Conservation (phyloP, 129 eudicot genomes). For the Escallonia rubra region DNA sequence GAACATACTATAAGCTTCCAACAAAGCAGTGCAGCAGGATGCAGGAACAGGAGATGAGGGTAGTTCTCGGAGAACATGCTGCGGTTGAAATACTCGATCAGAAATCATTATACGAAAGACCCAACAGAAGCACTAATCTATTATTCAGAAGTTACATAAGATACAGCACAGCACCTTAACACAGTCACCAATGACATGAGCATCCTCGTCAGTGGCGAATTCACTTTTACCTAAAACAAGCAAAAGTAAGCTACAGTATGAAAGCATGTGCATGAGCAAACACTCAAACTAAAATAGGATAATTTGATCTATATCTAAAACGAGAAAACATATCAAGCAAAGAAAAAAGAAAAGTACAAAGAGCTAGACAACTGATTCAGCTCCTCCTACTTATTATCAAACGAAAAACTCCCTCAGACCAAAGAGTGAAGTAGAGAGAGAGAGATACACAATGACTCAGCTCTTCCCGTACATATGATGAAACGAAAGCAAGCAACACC, state of each 20-base stretch:
- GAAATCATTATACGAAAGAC: not conserved
- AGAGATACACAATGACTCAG: no score
- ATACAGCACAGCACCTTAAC: slow-evolving; percentile 54
- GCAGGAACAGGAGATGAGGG: slow-evolving; percentile 99
- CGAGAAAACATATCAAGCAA: not conserved
- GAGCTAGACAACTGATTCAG: not conserved
- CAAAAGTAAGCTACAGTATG: slow-evolving; percentile 17
- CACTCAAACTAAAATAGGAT: no score
- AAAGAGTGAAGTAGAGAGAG: no score
- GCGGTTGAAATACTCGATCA: slow-evolving; percentile 18
- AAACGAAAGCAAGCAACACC: not conserved
- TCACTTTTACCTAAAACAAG: slow-evolving; percentile 66
- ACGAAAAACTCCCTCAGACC: not conserved
- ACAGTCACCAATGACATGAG: slow-evolving; percentile 97
- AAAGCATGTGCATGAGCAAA: not conserved
- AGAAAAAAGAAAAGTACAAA: not conserved
- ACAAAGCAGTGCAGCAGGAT: slow-evolving; percentile 90
- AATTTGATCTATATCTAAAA: not conserved
- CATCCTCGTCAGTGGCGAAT: slow-evolving; percentile 87
- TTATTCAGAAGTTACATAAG: not conserved
- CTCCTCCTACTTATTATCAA: not conserved
- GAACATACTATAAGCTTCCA: slow-evolving; percentile 92
- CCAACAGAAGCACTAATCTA: not conserved
- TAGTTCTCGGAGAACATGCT: slow-evolving; percentile 98
- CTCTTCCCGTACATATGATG: no score